These are phyloP conservation scores for Cinchona pubescens DNA, from an alignment of 257 asterid genomes.

Conservation along the genomic window DNA sequence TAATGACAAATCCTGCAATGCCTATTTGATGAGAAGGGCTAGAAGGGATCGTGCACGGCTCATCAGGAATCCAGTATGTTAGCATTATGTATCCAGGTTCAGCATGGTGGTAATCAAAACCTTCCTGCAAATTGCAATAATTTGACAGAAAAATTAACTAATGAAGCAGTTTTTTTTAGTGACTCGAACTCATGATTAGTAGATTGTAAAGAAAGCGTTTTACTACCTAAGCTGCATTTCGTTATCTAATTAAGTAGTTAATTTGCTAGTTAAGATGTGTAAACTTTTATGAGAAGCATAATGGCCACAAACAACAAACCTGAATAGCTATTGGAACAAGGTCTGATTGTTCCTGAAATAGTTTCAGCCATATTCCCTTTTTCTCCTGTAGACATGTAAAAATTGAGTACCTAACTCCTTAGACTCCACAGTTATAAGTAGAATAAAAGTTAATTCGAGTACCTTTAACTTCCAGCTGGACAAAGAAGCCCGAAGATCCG, in stretches of 20 bases:
- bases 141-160: neutral
- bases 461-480: slow-evolving; percentile 38
- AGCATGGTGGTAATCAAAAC: slow-evolving; percentile 37
- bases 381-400: slow-evolving; percentile 13
- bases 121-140: slow-evolving; percentile 21
- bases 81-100: slow-evolving; percentile 41
- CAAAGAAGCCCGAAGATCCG: slow-evolving; percentile 31
- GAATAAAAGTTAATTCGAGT: neutral
- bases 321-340: slow-evolving; percentile 40
- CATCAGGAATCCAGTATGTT: slow-evolving; percentile 36
- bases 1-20: slow-evolving; percentile 37
- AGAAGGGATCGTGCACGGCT: slow-evolving; percentile 29
- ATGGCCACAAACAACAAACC: slow-evolving; percentile 15
- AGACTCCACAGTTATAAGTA: neutral
- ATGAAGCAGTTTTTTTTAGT: no score
- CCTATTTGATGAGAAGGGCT: slow-evolving; percentile 48
- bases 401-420: no score
- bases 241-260: no score
- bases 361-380: slow-evolving; percentile 39
- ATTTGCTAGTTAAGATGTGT: no score
- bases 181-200: no score
- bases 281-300: neutral
- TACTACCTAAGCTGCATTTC: no score
- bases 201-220: no score
- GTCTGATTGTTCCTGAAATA: slow-evolving; percentile 33